Base-by-base conservation (phyloP, 768 basidiomycete genomes). In the Chiua virens region DNA sequence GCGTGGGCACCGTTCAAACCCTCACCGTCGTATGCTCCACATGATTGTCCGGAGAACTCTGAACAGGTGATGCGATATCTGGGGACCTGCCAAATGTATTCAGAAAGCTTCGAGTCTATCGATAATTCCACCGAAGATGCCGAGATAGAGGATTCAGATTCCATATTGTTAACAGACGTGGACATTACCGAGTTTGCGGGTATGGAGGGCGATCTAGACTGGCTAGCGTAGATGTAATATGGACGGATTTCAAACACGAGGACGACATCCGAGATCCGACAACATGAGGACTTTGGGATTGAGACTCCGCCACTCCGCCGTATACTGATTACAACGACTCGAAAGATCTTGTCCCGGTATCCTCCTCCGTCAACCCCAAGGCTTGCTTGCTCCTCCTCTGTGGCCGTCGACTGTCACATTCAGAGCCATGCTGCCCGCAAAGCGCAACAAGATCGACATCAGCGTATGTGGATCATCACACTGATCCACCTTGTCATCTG, bases 391-490 rank as follows among this genome's bases (percentile, higher is more conserved):
- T 64, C 57, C 61, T 57, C 63, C 64, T 64, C 50, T 53, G 42
- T 37, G 40, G 49, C 34, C 54, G 43, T 53, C 46, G 54, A 49
- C 54, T 25, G 42, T 32, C 49, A 59, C 42, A 45, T 53, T 47
- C 58, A 57, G 55, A 57, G 51, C 54, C 56, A 92, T 93, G 88
- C 80, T 84, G 47, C 88, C 91, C 43, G 76, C 78, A 53, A 81
- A 79, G 73, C 87, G 87, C 71, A 93, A 95, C 75, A 96, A 97
- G 80, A 79, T 96, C 73, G 95, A 97, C 76, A 80, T 96, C 73
- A 92, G 87, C 73, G 94, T 95, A 65, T 66, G 89, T 73, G 40
- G 42, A 56, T 52, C 49, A 25, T 48, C 44, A 14, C 38, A 5
- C 14, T 34, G 28, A 32, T 34, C 23, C 23, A 22, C 42, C 23